Base-by-base conservation (phyloP, 805 yeast species). In the Pichia pseudocactophila region DNA sequence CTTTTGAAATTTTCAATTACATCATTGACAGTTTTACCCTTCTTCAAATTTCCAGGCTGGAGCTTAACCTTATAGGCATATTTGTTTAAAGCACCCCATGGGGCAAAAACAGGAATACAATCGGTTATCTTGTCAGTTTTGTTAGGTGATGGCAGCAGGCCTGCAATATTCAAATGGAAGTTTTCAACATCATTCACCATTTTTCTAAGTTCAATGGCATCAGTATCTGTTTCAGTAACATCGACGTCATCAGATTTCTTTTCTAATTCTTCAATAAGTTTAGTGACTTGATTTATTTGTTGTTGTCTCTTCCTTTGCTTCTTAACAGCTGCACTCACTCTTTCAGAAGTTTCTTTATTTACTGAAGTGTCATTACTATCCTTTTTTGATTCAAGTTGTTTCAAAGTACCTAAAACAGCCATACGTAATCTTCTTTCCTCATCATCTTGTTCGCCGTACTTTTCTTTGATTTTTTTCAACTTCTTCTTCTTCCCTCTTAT, bases 391-490 rank as follows among this genome's bases (percentile, higher is more conserved):
- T 71, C 66, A 4, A 63, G 64, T 48, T 75, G 78, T 50, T 86
- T 87, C 55, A 85, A 66, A 0, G 95, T 84, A 4, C 97, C 97
- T 34, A 90, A 64, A 2, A 82, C 84, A 45, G 82, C 78, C 83
- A 90, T 78, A 50, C 94, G 71, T 43, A 81, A 53, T 36, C 63
- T 54, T 43, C 88, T 73, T 53, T 90, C 97, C 43, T 84, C 92
- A 40, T 86, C 96, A 58, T 90, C 97, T 62, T 90, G 97, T 46
- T 82, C 88, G 3, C 80, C 86, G 55, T 90, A 90, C 56, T 89
- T 90, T 46, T 74, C 70, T 33, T 81, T 81, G 43, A 87, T 83
- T 56, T 85, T 88, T 68, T 83, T 86, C 61, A 83, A 55, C 56
- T 88, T 88, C 32, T 83, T 82, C 55, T 82, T 86, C 62, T 83